Conservation (phyloP, 129 eudicot genomes). For the Helichrysum umbraculigerum region DNA sequence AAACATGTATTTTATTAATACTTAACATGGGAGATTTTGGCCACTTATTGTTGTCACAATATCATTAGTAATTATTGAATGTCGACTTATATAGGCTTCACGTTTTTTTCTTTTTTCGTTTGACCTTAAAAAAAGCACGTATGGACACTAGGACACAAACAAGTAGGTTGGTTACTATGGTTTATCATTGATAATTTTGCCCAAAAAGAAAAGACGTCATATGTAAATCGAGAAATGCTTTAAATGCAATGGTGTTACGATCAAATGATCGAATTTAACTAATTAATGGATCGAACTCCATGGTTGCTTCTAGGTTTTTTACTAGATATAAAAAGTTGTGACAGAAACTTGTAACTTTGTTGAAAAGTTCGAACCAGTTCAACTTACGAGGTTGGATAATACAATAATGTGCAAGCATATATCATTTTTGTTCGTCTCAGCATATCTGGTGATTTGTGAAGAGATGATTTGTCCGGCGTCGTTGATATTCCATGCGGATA, state of each 20-base stretch:
- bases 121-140: background rate
- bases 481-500: too few species aligned
- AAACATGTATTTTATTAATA: background rate
- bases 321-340: background rate
- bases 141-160: background rate
- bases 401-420: too few species aligned
- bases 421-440: too few species aligned
- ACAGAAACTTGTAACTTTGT: background rate
- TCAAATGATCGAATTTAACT: background rate
- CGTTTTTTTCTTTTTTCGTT: background rate
- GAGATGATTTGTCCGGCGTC: too few species aligned
- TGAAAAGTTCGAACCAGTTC: too few species aligned
- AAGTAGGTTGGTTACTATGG: background rate
- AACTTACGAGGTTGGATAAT: too few species aligned
- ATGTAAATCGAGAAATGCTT: background rate
- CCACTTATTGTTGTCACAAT: background rate
- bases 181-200: background rate
- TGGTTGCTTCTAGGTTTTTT: background rate
- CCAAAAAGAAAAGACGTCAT: background rate
- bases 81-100: constrained; percentile 6
- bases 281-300: background rate
- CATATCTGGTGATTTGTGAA: too few species aligned
- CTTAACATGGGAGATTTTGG: background rate
- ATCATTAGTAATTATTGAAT: background rate
- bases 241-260: background rate